Evolutionary conservation across 169 alveolate genomes (phyloP), one percentile per base, ranked within the genome.

Genomic region (Cryptosporidium sp.): DNA sequence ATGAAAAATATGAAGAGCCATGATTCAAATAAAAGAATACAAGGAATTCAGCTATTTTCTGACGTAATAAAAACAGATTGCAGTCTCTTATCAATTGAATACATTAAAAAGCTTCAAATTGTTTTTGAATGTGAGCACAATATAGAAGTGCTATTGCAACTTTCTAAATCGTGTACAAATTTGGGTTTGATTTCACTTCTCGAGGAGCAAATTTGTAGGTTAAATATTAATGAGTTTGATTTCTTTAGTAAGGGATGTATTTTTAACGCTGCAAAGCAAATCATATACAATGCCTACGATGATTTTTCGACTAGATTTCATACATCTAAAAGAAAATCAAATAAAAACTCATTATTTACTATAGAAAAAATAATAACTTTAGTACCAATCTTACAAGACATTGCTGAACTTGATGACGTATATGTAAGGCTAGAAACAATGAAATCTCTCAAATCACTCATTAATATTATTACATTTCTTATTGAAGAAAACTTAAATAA

Each of bases 341-440:
- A 56, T 56, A 2, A n/a, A n/a, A 56, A 56, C 8, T 23, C 18
- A 26, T 26, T 56, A n/a, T n/a, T 56, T 26, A 80, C 67, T 0
- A 16, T 80, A 42, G 75, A 80, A 42, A 70, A 31, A 37, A 44
- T 80, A 18, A 42, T 62, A 3, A 21, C 44, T 8, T 9, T 80
- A 18, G 6, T 80, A 14, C 89, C 89, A 21, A 80, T 80, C 37
- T n/a, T 80, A 62, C 89, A 80, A 65, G 89, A 80, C 42, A 80
- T 80, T 48, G 89, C 75, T 29, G 89, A 80, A 45, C 67, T 60
- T n/a, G 89, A 80, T 62, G 89, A 80, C 18, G 52, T 80, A 14
- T 51, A 45, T 48, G 75, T 80, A 62, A 80, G 89, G 62, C 26
- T 58, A n/a, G 89, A 80, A 80, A 65, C 89, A 9, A 9, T 80